Evolutionary conservation across 2,329 filamentous ascomycete species (phyloP), one percentile per base, ranked within the genome.

Genomic region (Ophiostoma perfectum): DNA sequence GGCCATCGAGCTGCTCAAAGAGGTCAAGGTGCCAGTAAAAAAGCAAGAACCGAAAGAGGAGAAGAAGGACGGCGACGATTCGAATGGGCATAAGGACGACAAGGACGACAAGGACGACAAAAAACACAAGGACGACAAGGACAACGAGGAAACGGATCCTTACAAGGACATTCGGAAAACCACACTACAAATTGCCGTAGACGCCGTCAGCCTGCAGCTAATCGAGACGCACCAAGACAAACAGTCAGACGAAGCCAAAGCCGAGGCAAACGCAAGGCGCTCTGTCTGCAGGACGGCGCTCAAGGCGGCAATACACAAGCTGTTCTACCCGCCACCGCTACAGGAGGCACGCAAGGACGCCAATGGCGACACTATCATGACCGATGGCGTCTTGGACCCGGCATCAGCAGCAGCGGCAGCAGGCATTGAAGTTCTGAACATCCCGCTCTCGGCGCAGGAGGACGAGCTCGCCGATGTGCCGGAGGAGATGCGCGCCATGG

Each of bases 381-480:
- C 12, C n/a, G 60, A 41, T 4, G 60, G 38, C 5, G 39, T 14
- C 16, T 14, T 62, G 9, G 58, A 62, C 58, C 14, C 14, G 5
- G n/a, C 5, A 65, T 63, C 44, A 12, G 49, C 49, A 12, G 66
- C 39, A 81, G 82, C 49, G 87, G 86, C 52, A 11, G 42, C 41
- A 3, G 87, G 88, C 67, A 88, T 92, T 5, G 93, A 97, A 77
- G 89, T 97, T 52, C 89, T 96, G 72, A 97, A 93, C 69, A 96
- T 98, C 70, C 90, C 93, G 4, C 84, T 97, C 14, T 12, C 64
- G 44, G 88, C 89, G 0, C 86, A 90, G 66, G 95, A 99, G 71
- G 96, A 99, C 75, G 95, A 99, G 75, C 83, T 99, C 42, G 90
- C 93, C 27, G 95, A 99, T 74, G 97, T 99, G 64, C 95, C 95